A percentile compares a stretch with the other conserved stretches of the same genome.
Evolutionary conservation across 176 grass and related monocot genomes (phyloP).

Genomic region (Elymus sibiricus): DNA sequence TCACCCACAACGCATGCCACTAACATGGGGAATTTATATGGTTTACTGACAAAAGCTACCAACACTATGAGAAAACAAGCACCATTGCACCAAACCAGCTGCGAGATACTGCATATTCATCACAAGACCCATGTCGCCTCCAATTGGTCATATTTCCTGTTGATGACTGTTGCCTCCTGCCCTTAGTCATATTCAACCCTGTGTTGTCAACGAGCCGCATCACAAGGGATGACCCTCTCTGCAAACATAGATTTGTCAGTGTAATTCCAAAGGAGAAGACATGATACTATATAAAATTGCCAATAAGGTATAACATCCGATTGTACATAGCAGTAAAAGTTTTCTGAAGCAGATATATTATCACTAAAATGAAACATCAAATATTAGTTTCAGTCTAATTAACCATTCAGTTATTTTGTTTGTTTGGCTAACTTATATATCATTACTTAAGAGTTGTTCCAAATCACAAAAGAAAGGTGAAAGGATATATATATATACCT

Average conservation of each 20-base stretch:
- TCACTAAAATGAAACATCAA: not conserved
- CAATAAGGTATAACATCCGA: not conserved
- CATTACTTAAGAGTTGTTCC: not conserved
- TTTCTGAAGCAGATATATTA: not conserved
- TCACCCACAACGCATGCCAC: too few species aligned
- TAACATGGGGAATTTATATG: too few species aligned
- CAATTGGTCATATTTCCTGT: not conserved
- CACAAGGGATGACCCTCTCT: not conserved
- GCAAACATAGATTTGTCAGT: not conserved
- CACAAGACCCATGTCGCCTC: not conserved
- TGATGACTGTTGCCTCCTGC: not conserved
- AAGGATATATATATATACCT: not conserved
- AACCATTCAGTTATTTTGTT: not conserved
- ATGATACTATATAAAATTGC: not conserved
- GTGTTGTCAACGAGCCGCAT: not conserved
- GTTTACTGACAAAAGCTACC: too few species aligned
- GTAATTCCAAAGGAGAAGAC: not conserved
- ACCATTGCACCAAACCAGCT: not conserved
- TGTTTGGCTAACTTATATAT: not conserved
- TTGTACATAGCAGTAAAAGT: not conserved
- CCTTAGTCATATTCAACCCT: too few species aligned
- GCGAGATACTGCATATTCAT: not conserved
- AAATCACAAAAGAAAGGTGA: not conserved
- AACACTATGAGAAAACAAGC: not conserved
- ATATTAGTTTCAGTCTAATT: not conserved